Base-by-base conservation (phyloP, 176 grass and related monocot species). In the Oryza australiensis region DNA sequence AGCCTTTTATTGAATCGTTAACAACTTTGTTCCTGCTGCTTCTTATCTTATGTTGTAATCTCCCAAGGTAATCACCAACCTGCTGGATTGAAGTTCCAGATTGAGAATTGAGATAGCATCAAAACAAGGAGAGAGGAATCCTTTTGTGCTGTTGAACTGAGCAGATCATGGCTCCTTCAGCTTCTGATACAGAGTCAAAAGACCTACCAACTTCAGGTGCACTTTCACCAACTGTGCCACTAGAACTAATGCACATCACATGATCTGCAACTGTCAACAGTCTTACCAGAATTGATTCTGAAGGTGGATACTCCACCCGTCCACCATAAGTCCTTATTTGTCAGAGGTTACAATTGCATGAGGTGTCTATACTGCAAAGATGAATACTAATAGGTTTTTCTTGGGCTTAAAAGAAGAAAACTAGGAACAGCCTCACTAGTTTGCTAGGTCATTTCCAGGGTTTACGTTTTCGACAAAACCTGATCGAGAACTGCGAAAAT, bases 221-320 rank as follows among this genome's bases (percentile, higher is more conserved):
- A 48, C 72, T 78, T 86, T 62, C 83, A 82, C 67, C 20, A 32
- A 73, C 78, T 77, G 62, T 68, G 28, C 43, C 34, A 26, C 16
- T 55, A 73, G 34, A 74, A 5, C 2, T 57, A 73, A 82, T 82
- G 34, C 72, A 77, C 37, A 49, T 16, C 32, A 74, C 68, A 74
- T 68, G 87, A 84, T 7, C 48, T 80, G 68, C 79, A 62, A 84
- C 27, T 2, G 26, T 74, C 15, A 74, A 15, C 65, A 62, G 63
- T 35, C 29, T 23, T 83, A 15, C 68, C 46, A 68, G 9, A 73
- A 37, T 28, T 59, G 34, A 30, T 32, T 77, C 34, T 72, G 20
- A 57, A 65, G 6, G 55, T 43, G 73, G 82, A 72, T 30, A 33
- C 42, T 37, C 35, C 35, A 37, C 35, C 35, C 8, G 35, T 6